Conservation (phyloP, 2,329 filamentous ascomycete species). For the Fusarium sp. region DNA sequence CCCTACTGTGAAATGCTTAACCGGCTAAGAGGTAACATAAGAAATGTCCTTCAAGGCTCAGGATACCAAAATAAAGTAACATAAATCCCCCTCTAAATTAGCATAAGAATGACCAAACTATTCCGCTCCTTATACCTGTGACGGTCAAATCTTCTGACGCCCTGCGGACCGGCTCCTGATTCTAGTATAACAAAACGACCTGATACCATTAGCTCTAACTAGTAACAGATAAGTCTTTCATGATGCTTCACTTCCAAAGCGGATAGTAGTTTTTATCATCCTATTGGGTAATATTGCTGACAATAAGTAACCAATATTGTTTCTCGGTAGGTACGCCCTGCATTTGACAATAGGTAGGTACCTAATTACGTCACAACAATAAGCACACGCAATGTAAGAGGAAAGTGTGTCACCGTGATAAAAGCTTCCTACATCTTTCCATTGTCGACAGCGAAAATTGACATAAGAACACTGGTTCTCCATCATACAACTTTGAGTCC, state of each 20-base stretch:
- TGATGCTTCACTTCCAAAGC: too few species aligned
- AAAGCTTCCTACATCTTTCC: neutral
- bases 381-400: neutral
- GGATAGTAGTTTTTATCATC: neutral
- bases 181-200: neutral
- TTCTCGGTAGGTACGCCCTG: neutral
- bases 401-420: neutral
- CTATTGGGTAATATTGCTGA: neutral
- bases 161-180: too few species aligned
- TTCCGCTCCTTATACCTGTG: too few species aligned
- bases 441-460: neutral
- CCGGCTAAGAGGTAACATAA: too few species aligned
- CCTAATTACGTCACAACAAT: constrained; percentile 8
- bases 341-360: neutral
- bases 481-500: too few species aligned
- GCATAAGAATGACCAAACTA: too few species aligned
- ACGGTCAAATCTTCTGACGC: too few species aligned
- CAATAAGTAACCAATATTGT: neutral
- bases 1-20: neutral
- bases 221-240: neutral
- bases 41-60: too few species aligned
- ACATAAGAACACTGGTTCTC: too few species aligned
- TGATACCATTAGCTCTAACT: neutral
- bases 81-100: too few species aligned
- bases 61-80: too few species aligned